Evolutionary conservation across 345 rosid genomes (phyloP).

Genomic region (Ceriops tagal): DNA sequence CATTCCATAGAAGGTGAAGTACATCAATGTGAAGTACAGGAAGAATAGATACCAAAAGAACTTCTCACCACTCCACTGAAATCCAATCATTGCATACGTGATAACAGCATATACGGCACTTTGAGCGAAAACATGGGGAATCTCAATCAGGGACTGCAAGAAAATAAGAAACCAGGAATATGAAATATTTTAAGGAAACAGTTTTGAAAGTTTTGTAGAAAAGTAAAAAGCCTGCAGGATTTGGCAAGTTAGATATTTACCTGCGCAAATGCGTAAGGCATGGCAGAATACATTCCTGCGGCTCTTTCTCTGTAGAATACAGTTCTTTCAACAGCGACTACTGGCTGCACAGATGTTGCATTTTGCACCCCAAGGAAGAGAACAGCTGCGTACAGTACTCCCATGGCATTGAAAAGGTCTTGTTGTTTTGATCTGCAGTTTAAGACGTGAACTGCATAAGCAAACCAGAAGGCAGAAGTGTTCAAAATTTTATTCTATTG

Average conservation of each 20-base stretch:
- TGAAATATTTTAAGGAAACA: neutral
- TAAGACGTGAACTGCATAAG: neutral
- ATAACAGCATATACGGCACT: neutral
- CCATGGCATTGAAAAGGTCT: slow-evolving; percentile 12
- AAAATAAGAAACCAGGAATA: too few relatives aligned
- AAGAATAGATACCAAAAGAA: slow-evolving; percentile 12
- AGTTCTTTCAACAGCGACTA: slow-evolving; percentile 11
- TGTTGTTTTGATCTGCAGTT: slow-evolving; percentile 6
- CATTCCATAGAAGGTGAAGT: slow-evolving; percentile 13
- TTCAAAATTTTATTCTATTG: neutral
- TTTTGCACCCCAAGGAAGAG: slow-evolving; percentile 10
- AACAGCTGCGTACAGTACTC: neutral
- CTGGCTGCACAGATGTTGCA: slow-evolving; percentile 9
- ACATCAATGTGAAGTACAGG: slow-evolving; percentile 4
- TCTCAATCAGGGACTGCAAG: slow-evolving; percentile 7
- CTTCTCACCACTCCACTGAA: slow-evolving; percentile 1
- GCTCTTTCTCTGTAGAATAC: slow-evolving; percentile 14
- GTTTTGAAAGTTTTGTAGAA: neutral
- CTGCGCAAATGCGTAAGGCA: slow-evolving; percentile 15
- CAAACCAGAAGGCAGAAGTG: too few relatives aligned
- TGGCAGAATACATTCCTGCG: slow-evolving; percentile 12
- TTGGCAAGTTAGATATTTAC: neutral
- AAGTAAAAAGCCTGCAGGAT: neutral
- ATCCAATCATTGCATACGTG: slow-evolving; percentile 7
- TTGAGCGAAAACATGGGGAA: slow-evolving; percentile 9